These are phyloP conservation scores for Aspergillus clavatus DNA, from an alignment of 2,329 filamentous ascomycete genomes.

Conservation along the genomic window DNA sequence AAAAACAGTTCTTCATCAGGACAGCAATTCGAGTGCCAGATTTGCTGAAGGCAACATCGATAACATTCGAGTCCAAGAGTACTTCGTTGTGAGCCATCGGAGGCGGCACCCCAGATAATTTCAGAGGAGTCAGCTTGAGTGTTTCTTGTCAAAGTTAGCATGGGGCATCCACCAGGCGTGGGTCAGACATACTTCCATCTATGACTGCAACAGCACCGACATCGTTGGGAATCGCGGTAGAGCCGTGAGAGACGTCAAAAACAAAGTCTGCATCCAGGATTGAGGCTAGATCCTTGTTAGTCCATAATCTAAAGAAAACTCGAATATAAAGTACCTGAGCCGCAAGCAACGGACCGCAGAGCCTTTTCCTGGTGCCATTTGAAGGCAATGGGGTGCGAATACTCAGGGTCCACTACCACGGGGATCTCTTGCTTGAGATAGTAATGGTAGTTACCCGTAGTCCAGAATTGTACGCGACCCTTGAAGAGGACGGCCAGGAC, in stretches of 20 bases:
- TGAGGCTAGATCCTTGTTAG: conserved; percentile 30
- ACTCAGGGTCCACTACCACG: conserved; percentile 29
- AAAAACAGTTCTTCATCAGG: conserved; percentile 62
- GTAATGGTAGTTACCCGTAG: conserved; percentile 95
- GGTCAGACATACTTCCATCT: conserved; percentile 60
- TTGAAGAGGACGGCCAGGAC: conserved; percentile 76
- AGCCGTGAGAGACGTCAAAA: conserved; percentile 64
- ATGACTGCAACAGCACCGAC: conserved; percentile 76
- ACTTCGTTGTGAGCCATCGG: conserved; percentile 86
- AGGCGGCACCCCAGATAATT: conserved; percentile 79
- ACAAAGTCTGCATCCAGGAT: conserved; percentile 63
- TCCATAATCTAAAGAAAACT: conserved; percentile 4
- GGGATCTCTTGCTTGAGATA: conserved; percentile 89
- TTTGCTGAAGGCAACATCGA: conserved; percentile 70
- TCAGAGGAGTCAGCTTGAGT: conserved; percentile 80
- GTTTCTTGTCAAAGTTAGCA: conserved; percentile 39
- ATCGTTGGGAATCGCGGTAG: conserved; percentile 67
- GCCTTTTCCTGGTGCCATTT: conserved; percentile 84
- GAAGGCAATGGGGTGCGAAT: conserved; percentile 27
- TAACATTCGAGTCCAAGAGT: conserved; percentile 54
- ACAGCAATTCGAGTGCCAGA: conserved; percentile 65
- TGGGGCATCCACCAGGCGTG: background rate
- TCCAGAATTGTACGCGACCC: conserved; percentile 86
- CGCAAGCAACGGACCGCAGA: conserved; percentile 59
- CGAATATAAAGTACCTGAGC: conserved; percentile 38